These are phyloP conservation scores for Tricholoma sp. DNA, from an alignment of 768 basidiomycete species.

Conservation along the genomic window DNA sequence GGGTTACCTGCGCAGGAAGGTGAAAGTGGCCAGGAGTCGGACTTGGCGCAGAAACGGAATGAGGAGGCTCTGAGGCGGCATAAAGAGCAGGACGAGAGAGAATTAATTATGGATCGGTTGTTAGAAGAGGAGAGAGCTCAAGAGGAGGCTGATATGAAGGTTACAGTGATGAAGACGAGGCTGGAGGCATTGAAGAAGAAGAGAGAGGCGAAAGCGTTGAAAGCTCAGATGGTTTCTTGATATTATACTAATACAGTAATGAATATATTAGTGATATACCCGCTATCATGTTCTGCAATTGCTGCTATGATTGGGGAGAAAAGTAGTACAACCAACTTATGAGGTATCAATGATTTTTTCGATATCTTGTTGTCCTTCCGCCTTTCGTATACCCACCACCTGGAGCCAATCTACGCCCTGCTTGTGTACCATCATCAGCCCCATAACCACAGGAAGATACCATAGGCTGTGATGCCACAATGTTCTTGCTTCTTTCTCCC, in stretches of 20 bases:
- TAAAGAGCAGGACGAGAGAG: conserved; percentile 68
- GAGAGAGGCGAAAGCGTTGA: conserved; percentile 19
- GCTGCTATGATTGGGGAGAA: background rate
- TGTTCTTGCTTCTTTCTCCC: conserved; percentile 72
- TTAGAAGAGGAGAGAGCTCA: conserved; percentile 83
- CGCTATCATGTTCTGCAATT: background rate
- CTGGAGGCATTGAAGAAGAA: conserved; percentile 51
- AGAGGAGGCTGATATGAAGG: conserved; percentile 82
- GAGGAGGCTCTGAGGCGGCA: conserved; percentile 42
- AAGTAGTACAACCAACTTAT: background rate
- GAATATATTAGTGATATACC: background rate
- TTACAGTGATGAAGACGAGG: conserved; percentile 56
- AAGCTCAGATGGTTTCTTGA: background rate
- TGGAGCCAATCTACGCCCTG: conserved; percentile 73
- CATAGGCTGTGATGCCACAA: conserved; percentile 82
- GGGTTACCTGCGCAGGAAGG: conserved; percentile 41
- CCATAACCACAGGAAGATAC: conserved; percentile 87
- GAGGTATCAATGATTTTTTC: background rate
- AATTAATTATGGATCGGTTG: conserved; percentile 81
- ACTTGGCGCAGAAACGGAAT: conserved; percentile 26
- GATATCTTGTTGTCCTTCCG: conserved; percentile 16
- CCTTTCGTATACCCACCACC: conserved; percentile 45
- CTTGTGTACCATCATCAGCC: conserved; percentile 94
- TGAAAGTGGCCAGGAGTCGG: conserved; percentile 19
- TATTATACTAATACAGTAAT: background rate